Percentiles rank a stretch among this genome's conserved stretches.
Evolutionary conservation across 495 filamentous ascomycete species (phyloP).

Genomic region (Corynascus novoguineensis): DNA sequence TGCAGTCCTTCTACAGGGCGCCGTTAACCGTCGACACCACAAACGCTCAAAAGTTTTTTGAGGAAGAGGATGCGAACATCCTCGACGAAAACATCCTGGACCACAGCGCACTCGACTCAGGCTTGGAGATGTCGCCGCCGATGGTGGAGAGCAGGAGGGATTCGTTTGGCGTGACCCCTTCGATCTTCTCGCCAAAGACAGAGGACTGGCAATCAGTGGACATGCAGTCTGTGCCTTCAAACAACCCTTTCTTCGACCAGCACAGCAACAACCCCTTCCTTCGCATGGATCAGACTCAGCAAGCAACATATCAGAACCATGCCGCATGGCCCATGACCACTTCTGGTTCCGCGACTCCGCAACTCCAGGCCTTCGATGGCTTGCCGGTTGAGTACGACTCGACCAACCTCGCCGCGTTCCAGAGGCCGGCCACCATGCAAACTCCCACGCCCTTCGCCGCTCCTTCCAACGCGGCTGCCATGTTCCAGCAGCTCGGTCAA

Average conservation of each 20-base stretch:
- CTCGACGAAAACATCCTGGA: slow-evolving; percentile 84
- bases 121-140: slow-evolving; percentile 63
- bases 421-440: slow-evolving; percentile 44
- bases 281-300: slow-evolving; percentile 51
- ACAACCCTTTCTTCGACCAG: slow-evolving; percentile 58
- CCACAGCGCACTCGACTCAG: slow-evolving; percentile 54
- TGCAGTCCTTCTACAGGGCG: slow-evolving; percentile 59
- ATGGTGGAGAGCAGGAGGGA: slow-evolving; percentile 61
- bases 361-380: slow-evolving; percentile 54
- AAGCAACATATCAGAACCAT: slow-evolving; percentile 43
- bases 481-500: slow-evolving; percentile 48
- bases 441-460: slow-evolving; percentile 50
- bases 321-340: slow-evolving; percentile 53
- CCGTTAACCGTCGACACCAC: slow-evolving; percentile 58
- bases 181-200: slow-evolving; percentile 68
- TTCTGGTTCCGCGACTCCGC: slow-evolving; percentile 44
- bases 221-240: slow-evolving; percentile 53
- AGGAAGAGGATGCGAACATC: slow-evolving; percentile 76
- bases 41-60: slow-evolving; percentile 56
- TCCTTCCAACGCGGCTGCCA: slow-evolving; percentile 40
- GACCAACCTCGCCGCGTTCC: slow-evolving; percentile 45
- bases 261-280: slow-evolving; percentile 55
- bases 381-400: slow-evolving; percentile 58
- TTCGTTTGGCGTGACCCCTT: slow-evolving; percentile 62
- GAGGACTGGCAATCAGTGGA: slow-evolving; percentile 62